Evolutionary conservation across 2,329 filamentous ascomycete genomes (phyloP).

Genomic region (Chaetomium sp.): DNA sequence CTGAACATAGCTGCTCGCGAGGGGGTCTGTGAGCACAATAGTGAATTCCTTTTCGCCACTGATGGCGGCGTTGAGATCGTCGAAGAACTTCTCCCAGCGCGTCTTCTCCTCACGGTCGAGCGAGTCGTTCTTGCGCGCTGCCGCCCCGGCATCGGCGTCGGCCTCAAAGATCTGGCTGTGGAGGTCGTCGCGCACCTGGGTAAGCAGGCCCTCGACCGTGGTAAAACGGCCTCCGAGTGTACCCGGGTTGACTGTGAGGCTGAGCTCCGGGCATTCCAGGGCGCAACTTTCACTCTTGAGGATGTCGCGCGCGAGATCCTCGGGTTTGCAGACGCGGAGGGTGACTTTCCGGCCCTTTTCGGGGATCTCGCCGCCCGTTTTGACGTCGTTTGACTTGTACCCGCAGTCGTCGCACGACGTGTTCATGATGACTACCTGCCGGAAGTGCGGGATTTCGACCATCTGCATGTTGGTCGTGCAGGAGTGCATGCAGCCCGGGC

Average conservation of each 20-base stretch:
- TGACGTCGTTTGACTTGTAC: constrained; percentile 95
- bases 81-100: constrained; percentile 83
- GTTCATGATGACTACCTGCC: constrained; percentile 94
- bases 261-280: constrained; percentile 82
- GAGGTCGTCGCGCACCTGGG: constrained; percentile 88
- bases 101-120: constrained; percentile 65
- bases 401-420: constrained; percentile 91
- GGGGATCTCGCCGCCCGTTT: constrained; percentile 92
- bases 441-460: constrained; percentile 97
- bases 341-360: constrained; percentile 82
- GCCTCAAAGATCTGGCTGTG: constrained; percentile 83
- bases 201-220: constrained; percentile 90
- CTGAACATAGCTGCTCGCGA: constrained; percentile 93
- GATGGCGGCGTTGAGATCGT: constrained; percentile 73
- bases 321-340: constrained; percentile 66
- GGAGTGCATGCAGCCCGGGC: constrained; percentile 83
- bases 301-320: constrained; percentile 87
- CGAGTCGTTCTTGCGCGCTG: constrained; percentile 71
- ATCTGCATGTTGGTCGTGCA: constrained; percentile 98
- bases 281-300: constrained; percentile 94
- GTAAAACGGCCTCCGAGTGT: constrained; percentile 96
- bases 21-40: constrained; percentile 80
- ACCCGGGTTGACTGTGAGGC: constrained; percentile 85
- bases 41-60: constrained; percentile 78
- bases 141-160: constrained; percentile 65